Evolutionary conservation across 2,329 filamentous ascomycete species (phyloP).

Genomic region (Colletotrichum shisoi): DNA sequence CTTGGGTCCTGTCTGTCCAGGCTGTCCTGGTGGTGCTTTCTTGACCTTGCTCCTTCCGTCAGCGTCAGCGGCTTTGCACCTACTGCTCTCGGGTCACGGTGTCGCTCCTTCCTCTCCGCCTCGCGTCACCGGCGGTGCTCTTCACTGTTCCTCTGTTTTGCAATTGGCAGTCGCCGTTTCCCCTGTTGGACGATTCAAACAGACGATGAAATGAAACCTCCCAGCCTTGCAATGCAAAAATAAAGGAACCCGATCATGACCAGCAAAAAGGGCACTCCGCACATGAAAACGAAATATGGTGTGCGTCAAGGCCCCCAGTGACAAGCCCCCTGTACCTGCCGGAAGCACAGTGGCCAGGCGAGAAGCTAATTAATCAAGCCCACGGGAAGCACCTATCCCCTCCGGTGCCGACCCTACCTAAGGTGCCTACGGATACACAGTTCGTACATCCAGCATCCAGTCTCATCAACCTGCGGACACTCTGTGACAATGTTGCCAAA

Average conservation of each 20-base stretch:
- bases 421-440: too few relatives aligned
- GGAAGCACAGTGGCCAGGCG: constrained; percentile 28
- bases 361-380: constrained; percentile 26
- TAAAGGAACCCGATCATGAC: background rate
- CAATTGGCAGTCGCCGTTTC: background rate
- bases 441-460: background rate
- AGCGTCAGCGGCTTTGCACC: constrained; percentile 5
- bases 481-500: constrained; percentile 1
- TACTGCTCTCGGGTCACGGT: background rate
- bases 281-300: constrained; percentile 12
- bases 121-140: background rate
- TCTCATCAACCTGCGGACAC: background rate
- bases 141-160: background rate
- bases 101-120: background rate
- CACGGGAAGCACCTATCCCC: constrained; percentile 23
- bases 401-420: too few relatives aligned
- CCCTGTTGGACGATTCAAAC: background rate
- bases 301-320: constrained; percentile 9
- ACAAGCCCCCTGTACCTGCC: constrained; percentile 23
- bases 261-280: too few relatives aligned
- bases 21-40: too few relatives aligned
- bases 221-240: background rate
- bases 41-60: constrained; percentile 5
- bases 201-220: background rate
- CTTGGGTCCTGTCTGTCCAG: background rate